A percentile compares a stretch with the other conserved stretches of the same genome.
Conservation (phyloP, 1,284 basidiomycete genomes). For the Cryptococcus sp. region DNA sequence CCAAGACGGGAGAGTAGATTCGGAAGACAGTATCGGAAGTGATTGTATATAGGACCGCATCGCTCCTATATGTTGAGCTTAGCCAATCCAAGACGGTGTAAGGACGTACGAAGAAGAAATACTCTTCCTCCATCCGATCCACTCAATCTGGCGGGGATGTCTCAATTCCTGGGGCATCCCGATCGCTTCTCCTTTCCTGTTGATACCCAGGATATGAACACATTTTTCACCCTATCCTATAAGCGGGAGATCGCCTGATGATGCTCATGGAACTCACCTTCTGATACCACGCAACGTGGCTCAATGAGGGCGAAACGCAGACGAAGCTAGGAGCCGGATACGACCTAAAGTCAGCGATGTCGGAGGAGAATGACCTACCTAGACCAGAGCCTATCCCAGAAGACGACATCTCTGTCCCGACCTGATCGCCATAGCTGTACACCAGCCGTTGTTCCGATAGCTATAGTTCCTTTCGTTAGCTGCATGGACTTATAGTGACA, state of each 20-base stretch:
- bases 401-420: constrained; percentile 27
- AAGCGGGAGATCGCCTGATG: too few species aligned
- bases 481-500: not conserved
- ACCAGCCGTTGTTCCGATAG: constrained; percentile 28
- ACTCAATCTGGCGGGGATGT: constrained; percentile 39
- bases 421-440: constrained; percentile 39
- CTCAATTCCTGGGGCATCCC: constrained; percentile 34
- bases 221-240: not conserved
- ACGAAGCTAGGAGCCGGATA: constrained; percentile 16
- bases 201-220: constrained; percentile 24
- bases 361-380: constrained; percentile 11
- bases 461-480: constrained; percentile 22
- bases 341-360: constrained; percentile 3
- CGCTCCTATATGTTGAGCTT: constrained; percentile 16
- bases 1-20: constrained; percentile 80
- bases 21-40: constrained; percentile 53
- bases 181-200: constrained; percentile 16
- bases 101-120: constrained; percentile 16
- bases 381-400: constrained; percentile 43
- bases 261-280: constrained; percentile 12
- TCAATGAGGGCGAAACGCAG: constrained; percentile 15
- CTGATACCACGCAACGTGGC: constrained; percentile 33
- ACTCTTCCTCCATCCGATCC: constrained; percentile 39
- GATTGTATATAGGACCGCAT: constrained; percentile 41
- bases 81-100: not conserved